Conservation (phyloP, 2,329 filamentous ascomycete species). For the Cercospora sojina region DNA sequence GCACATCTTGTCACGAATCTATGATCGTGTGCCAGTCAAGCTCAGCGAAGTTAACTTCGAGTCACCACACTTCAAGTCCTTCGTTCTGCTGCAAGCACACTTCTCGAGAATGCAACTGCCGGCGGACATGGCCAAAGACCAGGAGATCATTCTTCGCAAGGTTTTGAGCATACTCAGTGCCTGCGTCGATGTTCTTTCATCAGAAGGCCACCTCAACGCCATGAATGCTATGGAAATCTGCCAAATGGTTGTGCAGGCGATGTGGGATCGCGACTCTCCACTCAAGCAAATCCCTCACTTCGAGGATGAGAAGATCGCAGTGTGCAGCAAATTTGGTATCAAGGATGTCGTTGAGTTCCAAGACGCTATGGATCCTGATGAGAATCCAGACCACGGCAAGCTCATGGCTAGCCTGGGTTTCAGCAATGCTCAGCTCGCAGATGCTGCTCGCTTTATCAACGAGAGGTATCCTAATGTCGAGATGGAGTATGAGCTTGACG, state of each 20-base stretch:
- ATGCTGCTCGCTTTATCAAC: slow-evolving; percentile 95
- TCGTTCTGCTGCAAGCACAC: slow-evolving; percentile 94
- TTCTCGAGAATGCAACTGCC: slow-evolving; percentile 97
- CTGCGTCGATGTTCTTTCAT: slow-evolving; percentile 90
- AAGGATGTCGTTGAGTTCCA: slow-evolving; percentile 97
- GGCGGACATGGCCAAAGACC: slow-evolving; percentile 92
- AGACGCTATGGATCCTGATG: slow-evolving; percentile 95
- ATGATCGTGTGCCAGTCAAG: slow-evolving; percentile 92
- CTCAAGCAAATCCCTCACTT: slow-evolving; percentile 98
- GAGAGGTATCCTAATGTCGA: slow-evolving; percentile 94
- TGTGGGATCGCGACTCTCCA: slow-evolving; percentile 98
- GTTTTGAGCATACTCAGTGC: slow-evolving; percentile 85
- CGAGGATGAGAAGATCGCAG: slow-evolving; percentile 75
- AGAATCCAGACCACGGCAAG: slow-evolving; percentile 76
- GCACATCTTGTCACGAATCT: slow-evolving; percentile 81
- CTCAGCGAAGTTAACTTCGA: slow-evolving; percentile 84
- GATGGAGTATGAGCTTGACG: slow-evolving; percentile 81
- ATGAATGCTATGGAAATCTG: slow-evolving; percentile 99
- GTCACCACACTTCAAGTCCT: slow-evolving; percentile 97
- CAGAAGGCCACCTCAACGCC: slow-evolving; percentile 92
- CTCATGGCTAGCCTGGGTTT: slow-evolving; percentile 77
- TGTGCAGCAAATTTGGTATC: slow-evolving; percentile 75
- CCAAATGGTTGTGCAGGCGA: slow-evolving; percentile 97
- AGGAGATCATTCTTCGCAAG: slow-evolving; percentile 82
- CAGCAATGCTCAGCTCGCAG: slow-evolving; percentile 74